phyloP scores from a whole-genome alignment of 1,284 basidiomycete genomes.

The Meira miltonrushii region DNA sequence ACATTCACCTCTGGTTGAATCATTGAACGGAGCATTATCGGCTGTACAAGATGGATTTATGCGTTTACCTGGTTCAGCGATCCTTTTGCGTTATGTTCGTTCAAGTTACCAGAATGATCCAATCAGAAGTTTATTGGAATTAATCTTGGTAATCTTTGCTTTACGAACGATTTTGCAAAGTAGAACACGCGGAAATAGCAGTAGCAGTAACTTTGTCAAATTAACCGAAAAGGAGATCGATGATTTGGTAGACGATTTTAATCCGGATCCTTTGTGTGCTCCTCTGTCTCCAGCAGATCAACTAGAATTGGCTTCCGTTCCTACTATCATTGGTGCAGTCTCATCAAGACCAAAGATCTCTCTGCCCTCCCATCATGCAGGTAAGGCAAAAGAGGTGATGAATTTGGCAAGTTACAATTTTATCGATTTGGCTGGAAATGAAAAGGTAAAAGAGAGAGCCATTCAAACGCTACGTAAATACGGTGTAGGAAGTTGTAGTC shows the following conservation, averaged over 20 bases:
- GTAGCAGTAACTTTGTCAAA: conserved; percentile 79
- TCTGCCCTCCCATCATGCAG: conserved; percentile 62
- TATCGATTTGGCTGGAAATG: conserved; percentile 80
- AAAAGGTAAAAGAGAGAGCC: conserved; percentile 77
- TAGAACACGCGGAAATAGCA: conserved; percentile 76
- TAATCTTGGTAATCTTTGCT: conserved; percentile 76
- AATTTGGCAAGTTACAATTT: conserved; percentile 94
- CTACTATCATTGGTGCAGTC: conserved; percentile 73
- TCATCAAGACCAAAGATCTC: conserved; percentile 70
- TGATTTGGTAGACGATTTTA: conserved; percentile 92
- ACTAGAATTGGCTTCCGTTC: conserved; percentile 68
- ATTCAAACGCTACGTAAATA: conserved; percentile 83
- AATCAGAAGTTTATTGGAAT: conserved; percentile 80
- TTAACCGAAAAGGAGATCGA: conserved; percentile 92
- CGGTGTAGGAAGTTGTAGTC: conserved; percentile 91
- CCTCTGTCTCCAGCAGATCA: conserved; percentile 63
- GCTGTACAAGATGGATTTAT: not conserved
- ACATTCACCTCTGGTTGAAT: not conserved
- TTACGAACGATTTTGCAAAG: conserved; percentile 83
- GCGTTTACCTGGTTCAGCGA: conserved; percentile 74
- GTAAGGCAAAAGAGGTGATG: conserved; percentile 64
- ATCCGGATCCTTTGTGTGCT: conserved; percentile 74
- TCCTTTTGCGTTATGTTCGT: conserved; percentile 83
- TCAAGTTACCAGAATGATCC: conserved; percentile 68
- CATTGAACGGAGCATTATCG: conserved; percentile 4